A percentile compares a stretch with the other conserved stretches of the same genome.
phyloP scores from a whole-genome alignment of 805 yeast genomes.

The Wickerhamiella lipophila region DNA sequence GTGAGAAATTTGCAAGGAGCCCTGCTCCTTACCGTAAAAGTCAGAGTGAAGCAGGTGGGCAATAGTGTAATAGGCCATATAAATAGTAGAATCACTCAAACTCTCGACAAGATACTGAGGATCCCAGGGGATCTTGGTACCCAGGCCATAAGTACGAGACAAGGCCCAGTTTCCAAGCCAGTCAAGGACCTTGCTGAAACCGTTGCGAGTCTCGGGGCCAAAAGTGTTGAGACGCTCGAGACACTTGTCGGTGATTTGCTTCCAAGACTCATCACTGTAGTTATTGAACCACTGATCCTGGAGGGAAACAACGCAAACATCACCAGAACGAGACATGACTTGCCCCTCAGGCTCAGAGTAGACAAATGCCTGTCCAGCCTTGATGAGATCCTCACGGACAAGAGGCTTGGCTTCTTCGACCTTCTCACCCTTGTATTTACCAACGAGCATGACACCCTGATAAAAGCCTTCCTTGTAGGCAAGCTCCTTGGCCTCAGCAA shows the following conservation, averaged over 20 bases:
- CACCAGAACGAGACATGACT: constrained; percentile 92
- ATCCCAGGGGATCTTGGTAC: constrained; percentile 95
- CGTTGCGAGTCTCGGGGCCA: constrained; percentile 73
- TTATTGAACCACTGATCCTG: constrained; percentile 98
- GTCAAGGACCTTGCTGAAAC: constrained; percentile 84
- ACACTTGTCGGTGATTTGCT: constrained; percentile 64
- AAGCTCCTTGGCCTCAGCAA: constrained; percentile 83
- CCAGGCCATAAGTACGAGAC: constrained; percentile 90
- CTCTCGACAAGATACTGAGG: constrained; percentile 85
- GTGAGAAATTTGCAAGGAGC: constrained; percentile 60
- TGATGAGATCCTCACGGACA: constrained; percentile 71
- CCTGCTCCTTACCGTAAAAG: constrained; percentile 63
- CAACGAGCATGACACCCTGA: constrained; percentile 69
- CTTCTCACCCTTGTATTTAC: constrained; percentile 75
- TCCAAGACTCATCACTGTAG: constrained; percentile 93
- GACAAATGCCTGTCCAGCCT: constrained; percentile 65
- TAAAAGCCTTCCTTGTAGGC: constrained; percentile 96
- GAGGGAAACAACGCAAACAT: constrained; percentile 87
- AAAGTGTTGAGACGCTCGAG: constrained; percentile 63
- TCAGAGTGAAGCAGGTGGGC: constrained; percentile 77
- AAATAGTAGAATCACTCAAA: constrained; percentile 87
- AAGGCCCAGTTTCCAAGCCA: constrained; percentile 99
- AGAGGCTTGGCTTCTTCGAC: constrained; percentile 86
- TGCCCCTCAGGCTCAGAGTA: constrained; percentile 89
- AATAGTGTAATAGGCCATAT: constrained; percentile 90